A percentile compares a stretch with the other conserved stretches of the same genome.
Conservation (phyloP, 225 moss, liverwort and hornwort genomes). For the Lunularia cruciata region DNA sequence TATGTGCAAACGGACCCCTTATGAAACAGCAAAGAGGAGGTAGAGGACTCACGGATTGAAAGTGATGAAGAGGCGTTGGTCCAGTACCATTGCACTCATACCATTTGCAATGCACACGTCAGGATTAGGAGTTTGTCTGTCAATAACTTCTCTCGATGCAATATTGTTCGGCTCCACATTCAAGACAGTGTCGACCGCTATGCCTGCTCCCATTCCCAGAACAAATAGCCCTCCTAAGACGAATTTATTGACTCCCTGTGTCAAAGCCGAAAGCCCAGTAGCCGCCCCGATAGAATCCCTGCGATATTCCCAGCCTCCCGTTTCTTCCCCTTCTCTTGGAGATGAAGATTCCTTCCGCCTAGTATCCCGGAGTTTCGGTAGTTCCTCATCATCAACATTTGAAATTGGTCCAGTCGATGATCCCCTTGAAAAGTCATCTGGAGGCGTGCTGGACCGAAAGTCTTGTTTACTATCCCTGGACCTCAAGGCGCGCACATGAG, state of each 20-base stretch:
- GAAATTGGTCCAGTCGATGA: constrained; percentile 26
- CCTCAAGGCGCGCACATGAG: too few species aligned
- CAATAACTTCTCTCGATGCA: constrained; percentile 93
- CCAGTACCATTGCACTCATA: constrained; percentile 97
- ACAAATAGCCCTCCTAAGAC: constrained; percentile 80
- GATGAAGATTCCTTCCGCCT: constrained; percentile 35
- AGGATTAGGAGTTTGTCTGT: constrained; percentile 95
- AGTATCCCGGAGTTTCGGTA: constrained; percentile 25
- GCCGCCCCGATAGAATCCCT: neutral
- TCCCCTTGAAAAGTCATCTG: constrained; percentile 31
- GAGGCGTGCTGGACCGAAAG: neutral
- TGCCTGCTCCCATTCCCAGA: constrained; percentile 86
- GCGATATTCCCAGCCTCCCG: constrained; percentile 6
- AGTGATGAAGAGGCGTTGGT: constrained; percentile 95
- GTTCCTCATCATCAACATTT: constrained; percentile 34
- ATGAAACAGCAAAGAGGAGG: neutral
- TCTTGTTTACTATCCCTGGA: too few species aligned
- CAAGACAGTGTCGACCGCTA: constrained; percentile 81
- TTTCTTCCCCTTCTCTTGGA: constrained; percentile 19
- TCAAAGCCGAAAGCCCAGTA: constrained; percentile 1
- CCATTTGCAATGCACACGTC: constrained; percentile 95
- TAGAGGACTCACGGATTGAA: constrained; percentile 76
- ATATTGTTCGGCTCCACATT: constrained; percentile 89
- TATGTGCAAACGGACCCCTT: neutral
- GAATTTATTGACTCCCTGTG: constrained; percentile 56